Base-by-base conservation (phyloP, 2,329 filamentous ascomycete genomes). In the Gliomastix tumulicola region DNA sequence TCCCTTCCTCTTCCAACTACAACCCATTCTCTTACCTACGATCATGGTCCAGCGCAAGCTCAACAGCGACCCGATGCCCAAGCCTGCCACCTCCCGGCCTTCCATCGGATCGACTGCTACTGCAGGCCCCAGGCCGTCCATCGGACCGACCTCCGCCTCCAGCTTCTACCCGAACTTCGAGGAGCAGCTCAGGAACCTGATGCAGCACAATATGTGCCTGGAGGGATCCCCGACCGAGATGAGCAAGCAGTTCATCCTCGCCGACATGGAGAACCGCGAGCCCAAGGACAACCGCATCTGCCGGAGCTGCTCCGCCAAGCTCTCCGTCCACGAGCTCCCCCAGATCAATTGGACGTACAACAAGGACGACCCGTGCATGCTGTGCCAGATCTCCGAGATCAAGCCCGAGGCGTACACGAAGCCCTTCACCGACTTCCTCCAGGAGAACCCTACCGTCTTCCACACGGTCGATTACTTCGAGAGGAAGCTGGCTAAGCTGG, bases 361-460 rank as follows among this genome's bases (percentile, higher is more conserved):
- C 30, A 42, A 46, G 30, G 44, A 45, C 32, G 13, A 39, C 25
- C 28, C 32, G 21, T 38, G 37, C 36, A 30, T 28, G 11, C 41
- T 39, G 3, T 40, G 37, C 49, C 49, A 54, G 36, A 48, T 62
- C 31, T 52, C 53, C 43, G 55, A 63, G 37, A 53, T 59, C 45
- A 63, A 66, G 36, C 74, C 79, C 5, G 79, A 80, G 50, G 71
- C 70, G 41, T 94, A 88, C 57, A 84, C 86, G 8, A 71, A 88
- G 61, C 87, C 88, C 1, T 96, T 94, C 57, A 82, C 84, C 56
- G 74, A 87, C 36, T 97, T 96, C 56, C 75, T 97, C 66, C 84
- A 80, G 31, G 74, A 84, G 43, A 95, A 96, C 55, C 92, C 92
- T 1, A 97, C 92, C 8, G 77, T 96, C 32, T 98, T 94, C 59